Percentiles rank a stretch among this genome's conserved stretches.
Evolutionary conservation across 2,329 filamentous ascomycete species (phyloP).

Genomic region (Ophiostoma quercus): DNA sequence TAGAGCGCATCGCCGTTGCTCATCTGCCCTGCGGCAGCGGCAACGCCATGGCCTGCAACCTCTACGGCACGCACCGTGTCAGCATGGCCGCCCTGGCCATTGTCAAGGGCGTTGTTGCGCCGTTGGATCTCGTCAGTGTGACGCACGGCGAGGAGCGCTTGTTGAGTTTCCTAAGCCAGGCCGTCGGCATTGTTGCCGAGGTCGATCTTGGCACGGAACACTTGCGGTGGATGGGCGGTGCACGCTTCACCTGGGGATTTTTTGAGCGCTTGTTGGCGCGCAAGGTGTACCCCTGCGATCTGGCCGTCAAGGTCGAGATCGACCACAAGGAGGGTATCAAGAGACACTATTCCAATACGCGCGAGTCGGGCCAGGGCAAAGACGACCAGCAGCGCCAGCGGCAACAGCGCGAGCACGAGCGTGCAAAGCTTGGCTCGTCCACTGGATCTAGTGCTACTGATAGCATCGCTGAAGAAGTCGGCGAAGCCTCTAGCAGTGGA

Average conservation of each 20-base stretch:
- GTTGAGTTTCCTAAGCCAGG: conserved; percentile 86
- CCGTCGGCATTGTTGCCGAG: conserved; percentile 85
- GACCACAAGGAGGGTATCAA: conserved; percentile 69
- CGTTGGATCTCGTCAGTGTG: conserved; percentile 79
- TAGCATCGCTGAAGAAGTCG: conserved; percentile 6
- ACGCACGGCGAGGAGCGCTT: conserved; percentile 71
- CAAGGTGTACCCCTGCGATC: conserved; percentile 79
- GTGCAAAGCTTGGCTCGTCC: conserved; percentile 19
- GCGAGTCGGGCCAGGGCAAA: conserved; percentile 1
- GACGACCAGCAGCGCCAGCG: not conserved
- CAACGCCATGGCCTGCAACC: conserved; percentile 87
- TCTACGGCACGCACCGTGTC: conserved; percentile 73
- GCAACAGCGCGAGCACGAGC: conserved; percentile 13
- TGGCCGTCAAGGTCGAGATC: conserved; percentile 78
- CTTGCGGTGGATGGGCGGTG: conserved; percentile 84
- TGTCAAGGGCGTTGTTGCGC: conserved; percentile 79
- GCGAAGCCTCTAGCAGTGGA: conserved; percentile 10
- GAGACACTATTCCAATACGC: conserved; percentile 54
- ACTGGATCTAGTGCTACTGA: conserved; percentile 8
- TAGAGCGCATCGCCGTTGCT: conserved; percentile 72
- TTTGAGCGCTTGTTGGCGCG: conserved; percentile 69
- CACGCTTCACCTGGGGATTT: conserved; percentile 80
- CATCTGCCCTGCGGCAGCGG: conserved; percentile 90
- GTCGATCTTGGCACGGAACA: conserved; percentile 84
- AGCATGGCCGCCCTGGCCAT: conserved; percentile 74